phyloP scores from a whole-genome alignment of 2,329 filamentous ascomycete species.

The Chalaropsis ovoidea region DNA sequence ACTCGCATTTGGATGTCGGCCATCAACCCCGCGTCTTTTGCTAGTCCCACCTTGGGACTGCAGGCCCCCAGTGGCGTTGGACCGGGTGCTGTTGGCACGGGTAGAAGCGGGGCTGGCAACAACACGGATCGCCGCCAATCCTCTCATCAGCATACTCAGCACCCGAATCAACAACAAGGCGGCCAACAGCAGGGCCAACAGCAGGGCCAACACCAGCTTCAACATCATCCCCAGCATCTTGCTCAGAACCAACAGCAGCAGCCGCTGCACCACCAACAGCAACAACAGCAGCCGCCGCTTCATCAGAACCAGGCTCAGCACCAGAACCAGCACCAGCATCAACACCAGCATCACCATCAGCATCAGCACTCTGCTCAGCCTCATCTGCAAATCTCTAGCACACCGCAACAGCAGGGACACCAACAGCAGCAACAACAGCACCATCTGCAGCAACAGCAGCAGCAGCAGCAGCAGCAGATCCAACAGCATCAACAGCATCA shows the following conservation, averaged over 20 bases:
- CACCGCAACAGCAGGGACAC: conserved; percentile 31
- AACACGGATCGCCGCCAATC: conserved; percentile 43
- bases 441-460: conserved; percentile 26
- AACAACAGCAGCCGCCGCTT: conserved; percentile 27
- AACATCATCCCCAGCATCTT: conserved; percentile 27
- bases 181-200: conserved; percentile 38
- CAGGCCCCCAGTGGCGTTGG: conserved; percentile 59
- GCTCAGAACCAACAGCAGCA: conserved; percentile 17
- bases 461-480: conserved; percentile 25
- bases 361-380: conserved; percentile 6
- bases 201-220: conserved; percentile 27
- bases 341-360: background rate
- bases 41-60: conserved; percentile 62
- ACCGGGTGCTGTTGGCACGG: conserved; percentile 53
- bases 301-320: background rate
- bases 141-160: conserved; percentile 22
- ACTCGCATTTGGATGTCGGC: conserved; percentile 99
- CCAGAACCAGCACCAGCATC: background rate
- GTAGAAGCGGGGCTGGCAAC: conserved; percentile 39
- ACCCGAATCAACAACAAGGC: conserved; percentile 35
- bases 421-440: conserved; percentile 28
- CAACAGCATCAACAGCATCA: conserved; percentile 24
- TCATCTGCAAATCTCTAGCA: background rate
- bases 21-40: conserved; percentile 94
- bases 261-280: background rate